Evolutionary conservation across 73 alveolate species (phyloP).

Genomic region (Uronychia binucleata): DNA sequence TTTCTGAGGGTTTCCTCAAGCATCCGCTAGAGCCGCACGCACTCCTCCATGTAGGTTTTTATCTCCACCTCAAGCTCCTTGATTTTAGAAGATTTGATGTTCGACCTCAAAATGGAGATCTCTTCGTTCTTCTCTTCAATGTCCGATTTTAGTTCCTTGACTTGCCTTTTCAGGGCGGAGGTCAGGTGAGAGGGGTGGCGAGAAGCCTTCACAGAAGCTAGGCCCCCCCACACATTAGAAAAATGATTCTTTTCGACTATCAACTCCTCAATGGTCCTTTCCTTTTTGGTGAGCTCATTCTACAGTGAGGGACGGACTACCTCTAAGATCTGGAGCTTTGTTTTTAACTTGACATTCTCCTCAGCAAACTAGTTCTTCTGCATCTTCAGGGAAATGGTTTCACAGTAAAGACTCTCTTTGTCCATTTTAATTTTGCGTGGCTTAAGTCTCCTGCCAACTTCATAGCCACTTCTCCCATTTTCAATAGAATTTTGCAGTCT

Average conservation of each 20-base stretch:
- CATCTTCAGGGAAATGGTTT: constrained; percentile 18
- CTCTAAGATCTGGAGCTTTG: constrained; percentile 2
- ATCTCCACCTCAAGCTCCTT: constrained; percentile 57
- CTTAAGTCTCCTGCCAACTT: background rate
- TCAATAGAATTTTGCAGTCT: background rate
- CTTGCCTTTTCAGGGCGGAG: constrained; percentile 38
- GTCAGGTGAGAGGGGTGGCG: constrained; percentile 26
- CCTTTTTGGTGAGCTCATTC: constrained; percentile 33
- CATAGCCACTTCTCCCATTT: background rate
- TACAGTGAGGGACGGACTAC: constrained; percentile 10
- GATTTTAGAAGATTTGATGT: constrained; percentile 47
- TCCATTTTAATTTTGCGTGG: background rate
- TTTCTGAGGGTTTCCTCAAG: constrained; percentile 48
- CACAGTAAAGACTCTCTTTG: constrained; percentile 31
- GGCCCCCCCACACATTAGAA: background rate
- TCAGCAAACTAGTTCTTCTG: constrained; percentile 16
- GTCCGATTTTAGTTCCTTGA: constrained; percentile 40
- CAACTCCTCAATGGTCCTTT: constrained; percentile 2
- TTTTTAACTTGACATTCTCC: constrained; percentile 26
- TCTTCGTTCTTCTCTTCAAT: constrained; percentile 34
- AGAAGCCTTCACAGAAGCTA: background rate
- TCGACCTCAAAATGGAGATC: constrained; percentile 23
- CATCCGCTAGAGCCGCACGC: constrained; percentile 51
- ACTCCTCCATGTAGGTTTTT: constrained; percentile 60
- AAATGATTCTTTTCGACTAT: background rate